Base-by-base conservation (phyloP, 2,329 filamentous ascomycete species). In the Monilinia polystroma region DNA sequence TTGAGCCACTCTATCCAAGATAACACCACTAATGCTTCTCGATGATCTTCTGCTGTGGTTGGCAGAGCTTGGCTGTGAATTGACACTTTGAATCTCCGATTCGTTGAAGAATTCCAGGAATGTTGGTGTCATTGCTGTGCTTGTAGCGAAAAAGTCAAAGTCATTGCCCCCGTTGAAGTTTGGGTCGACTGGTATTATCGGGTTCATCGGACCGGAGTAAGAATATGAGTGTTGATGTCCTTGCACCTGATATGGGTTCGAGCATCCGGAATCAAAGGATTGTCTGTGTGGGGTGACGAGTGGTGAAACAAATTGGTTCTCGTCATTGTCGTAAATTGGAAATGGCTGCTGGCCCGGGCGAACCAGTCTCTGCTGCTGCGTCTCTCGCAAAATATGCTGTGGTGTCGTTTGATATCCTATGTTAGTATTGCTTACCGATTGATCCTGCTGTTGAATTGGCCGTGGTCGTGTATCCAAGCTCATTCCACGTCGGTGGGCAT, bases 301-400 rank as follows among this genome's bases (percentile, higher is more conserved):
- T 55, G 85, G 84, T 62, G 85, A 85, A 72, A 85, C 78, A 52
- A 86, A 78, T 73, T 85, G 88, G 78, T 80, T 82, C 76, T 85
- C 85, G 79, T 80, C 73, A 71, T 76, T 76, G 70, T 74, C 74
- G 69, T 72, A 74, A 57, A 70, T 69, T 20, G 67, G 53, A 67
- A 72, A 75, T 38, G 49, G 51, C 51, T 73, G 70, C 68, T 73
- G 83, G 85, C 90, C 89, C 87, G 90, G 90, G 87, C 90, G 88
- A 86, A 86, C 86, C 85, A 87, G 85, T 85, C 87, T 87, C 83
- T 93, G 91, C 88, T 91, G 87, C 87, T 94, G 92, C 88, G 90
- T 85, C 91, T 91, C 90, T 89, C 89, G 90, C 88, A 92, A 85
- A 81, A 87, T 84, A 85, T 92, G 90, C 86, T 93, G 90, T 85